Base-by-base conservation (phyloP, 192 early-diverging fungal genomes). In the Diversispora eburnea region DNA sequence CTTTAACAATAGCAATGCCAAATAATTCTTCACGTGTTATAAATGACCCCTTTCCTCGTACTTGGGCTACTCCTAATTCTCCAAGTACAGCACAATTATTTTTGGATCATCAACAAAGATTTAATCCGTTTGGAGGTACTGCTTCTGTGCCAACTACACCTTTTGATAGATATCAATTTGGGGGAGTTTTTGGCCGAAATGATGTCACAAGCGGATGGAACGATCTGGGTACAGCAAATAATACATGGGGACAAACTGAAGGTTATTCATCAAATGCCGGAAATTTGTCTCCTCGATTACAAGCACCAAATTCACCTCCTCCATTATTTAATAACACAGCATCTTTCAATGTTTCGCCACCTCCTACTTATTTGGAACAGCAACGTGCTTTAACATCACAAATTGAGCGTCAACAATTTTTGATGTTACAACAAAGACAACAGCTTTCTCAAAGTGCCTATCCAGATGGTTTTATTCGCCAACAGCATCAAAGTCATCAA, bases 321-420 rank as follows among this genome's bases (percentile, higher is more conserved):
- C 39, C 56, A 59, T 72, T 72, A 45, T 42, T 25, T 22, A 72
- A 55, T 54, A 73, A 48, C 17, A 54, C 60, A 8, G n/a, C 46
- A 17, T 43, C 47, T 19, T 73, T 64, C 19, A 57, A 57, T 41
- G 49, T 52, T 0, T 54, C 72, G 15, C 72, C 56, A 22, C 54
- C 72, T 43, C 72, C 49, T 43, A 64, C n/a, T 13, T 73, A 20
- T 52, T 10, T 73, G 25, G 72, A 73, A 25, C 69, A 71, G 58
- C 72, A 73, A 55, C 74, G 81, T 7, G 60, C 73, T 46, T 70
- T 79, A 8, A 61, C 46, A n/a, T 78, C 80, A 46, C 77, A 86
- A 42, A 47, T 83, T 22, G 83, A 86, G 39, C 67, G 78, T 45
- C 74, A 81, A 52, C 48, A 66, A 47, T 73, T 74, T 3, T 75